phyloP scores from a whole-genome alignment of 108 stramenopile species.

The Nannochloropsis gaditana region DNA sequence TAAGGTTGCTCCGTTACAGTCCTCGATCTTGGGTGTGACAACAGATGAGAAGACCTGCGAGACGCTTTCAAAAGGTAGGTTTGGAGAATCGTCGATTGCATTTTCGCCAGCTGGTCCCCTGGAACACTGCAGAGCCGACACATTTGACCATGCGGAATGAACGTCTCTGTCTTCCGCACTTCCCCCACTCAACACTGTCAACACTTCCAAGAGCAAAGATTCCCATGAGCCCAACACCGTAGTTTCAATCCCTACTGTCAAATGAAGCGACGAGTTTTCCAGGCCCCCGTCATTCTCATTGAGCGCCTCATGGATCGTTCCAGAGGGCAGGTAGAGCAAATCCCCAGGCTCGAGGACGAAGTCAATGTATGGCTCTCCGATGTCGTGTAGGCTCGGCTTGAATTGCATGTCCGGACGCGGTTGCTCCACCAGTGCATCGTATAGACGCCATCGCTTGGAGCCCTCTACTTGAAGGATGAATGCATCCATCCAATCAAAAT shows the following conservation, averaged over 20 bases:
- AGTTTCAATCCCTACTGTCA: constrained; percentile 20
- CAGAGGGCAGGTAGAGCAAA: constrained; percentile 48
- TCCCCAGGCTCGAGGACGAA: constrained; percentile 51
- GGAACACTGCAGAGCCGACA: background rate
- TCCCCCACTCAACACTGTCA: background rate
- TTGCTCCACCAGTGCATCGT: constrained; percentile 32
- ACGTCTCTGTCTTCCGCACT: background rate
- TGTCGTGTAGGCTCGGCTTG: constrained; percentile 33
- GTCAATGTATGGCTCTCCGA: constrained; percentile 44
- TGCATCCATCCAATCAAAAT: constrained; percentile 49
- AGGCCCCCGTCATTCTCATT: background rate
- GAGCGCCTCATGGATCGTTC: background rate
- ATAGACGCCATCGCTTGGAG: constrained; percentile 40
- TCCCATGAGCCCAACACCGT: background rate
- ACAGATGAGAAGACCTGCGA: too few species aligned
- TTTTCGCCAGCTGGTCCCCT: background rate
- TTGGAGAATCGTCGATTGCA: too few species aligned
- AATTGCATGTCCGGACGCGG: constrained; percentile 39
- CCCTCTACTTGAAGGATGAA: constrained; percentile 38
- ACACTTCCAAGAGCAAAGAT: background rate
- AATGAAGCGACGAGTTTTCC: background rate
- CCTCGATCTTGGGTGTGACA: too few species aligned
- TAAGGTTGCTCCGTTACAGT: background rate
- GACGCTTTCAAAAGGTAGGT: too few species aligned
- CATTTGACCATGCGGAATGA: background rate